These are phyloP conservation scores for Penicillium corylophilum DNA, from an alignment of 2,329 filamentous ascomycete genomes.

Conservation along the genomic window DNA sequence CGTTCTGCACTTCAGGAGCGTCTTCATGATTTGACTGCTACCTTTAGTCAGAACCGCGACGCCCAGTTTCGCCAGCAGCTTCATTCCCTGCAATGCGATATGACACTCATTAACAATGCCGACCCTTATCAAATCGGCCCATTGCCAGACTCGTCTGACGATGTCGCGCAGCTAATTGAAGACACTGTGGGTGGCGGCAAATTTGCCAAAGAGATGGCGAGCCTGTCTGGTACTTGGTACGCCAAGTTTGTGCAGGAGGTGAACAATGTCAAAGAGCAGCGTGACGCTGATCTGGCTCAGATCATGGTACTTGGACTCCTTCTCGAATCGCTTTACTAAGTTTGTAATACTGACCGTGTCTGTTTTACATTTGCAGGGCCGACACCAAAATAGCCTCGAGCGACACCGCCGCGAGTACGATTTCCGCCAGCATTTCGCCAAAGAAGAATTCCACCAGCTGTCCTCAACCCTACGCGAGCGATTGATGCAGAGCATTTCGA, in stretches of 20 bases:
- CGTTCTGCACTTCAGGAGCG: slow-evolving; percentile 79
- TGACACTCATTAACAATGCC: slow-evolving; percentile 79
- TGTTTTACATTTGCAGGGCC: slow-evolving; percentile 46
- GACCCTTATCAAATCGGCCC: slow-evolving; percentile 74
- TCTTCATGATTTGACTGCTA: slow-evolving; percentile 70
- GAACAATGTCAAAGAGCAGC: slow-evolving; percentile 82
- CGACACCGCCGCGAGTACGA: slow-evolving; percentile 57
- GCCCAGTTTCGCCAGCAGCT: slow-evolving; percentile 84
- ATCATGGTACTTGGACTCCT: slow-evolving; percentile 63
- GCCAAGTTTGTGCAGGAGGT: slow-evolving; percentile 81
- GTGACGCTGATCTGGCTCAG: slow-evolving; percentile 77
- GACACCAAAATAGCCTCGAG: slow-evolving; percentile 56
- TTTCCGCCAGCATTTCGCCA: slow-evolving; percentile 61
- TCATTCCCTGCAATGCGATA: slow-evolving; percentile 87
- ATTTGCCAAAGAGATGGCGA: slow-evolving; percentile 67
- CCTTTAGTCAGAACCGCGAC: slow-evolving; percentile 78
- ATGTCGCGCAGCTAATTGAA: slow-evolving; percentile 64
- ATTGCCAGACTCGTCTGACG: slow-evolving; percentile 64
- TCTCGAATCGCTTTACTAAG: neutral
- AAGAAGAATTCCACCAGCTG: slow-evolving; percentile 62
- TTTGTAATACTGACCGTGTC: neutral
- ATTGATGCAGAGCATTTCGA: slow-evolving; percentile 57
- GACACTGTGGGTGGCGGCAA: slow-evolving; percentile 56
- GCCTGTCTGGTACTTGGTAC: slow-evolving; percentile 74
- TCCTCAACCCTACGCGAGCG: slow-evolving; percentile 61